Evolutionary conservation across 129 eudicot genomes (phyloP).

Genomic region (Cynara cardunculus): DNA sequence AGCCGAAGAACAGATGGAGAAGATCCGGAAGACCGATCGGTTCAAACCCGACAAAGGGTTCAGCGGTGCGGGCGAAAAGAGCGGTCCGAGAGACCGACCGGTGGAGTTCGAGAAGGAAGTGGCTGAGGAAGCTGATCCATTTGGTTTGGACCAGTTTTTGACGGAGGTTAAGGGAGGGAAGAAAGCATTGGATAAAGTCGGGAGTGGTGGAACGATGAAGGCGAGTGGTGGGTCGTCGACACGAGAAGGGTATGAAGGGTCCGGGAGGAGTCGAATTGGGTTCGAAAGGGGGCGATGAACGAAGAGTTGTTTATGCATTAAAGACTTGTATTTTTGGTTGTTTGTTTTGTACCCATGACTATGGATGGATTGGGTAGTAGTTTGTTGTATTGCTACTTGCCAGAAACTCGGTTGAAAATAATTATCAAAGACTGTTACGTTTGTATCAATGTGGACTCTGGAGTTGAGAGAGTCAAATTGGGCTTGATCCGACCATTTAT

Average conservation of each 20-base stretch:
- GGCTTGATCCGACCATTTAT: too few species aligned
- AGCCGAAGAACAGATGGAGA: slow-evolving; percentile 77
- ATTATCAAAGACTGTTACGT: too few species aligned
- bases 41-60: slow-evolving; percentile 84
- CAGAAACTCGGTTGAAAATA: too few species aligned
- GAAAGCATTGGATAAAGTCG: slow-evolving; percentile 70
- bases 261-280: slow-evolving; percentile 57
- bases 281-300: slow-evolving; percentile 54
- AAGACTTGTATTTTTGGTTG: neutral
- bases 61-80: slow-evolving; percentile 55
- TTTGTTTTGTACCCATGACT: neutral
- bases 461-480: too few species aligned
- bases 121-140: slow-evolving; percentile 79
- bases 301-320: neutral
- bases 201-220: slow-evolving; percentile 76
- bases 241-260: slow-evolving; percentile 64
- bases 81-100: slow-evolving; percentile 61
- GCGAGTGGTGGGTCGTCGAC: slow-evolving; percentile 72
- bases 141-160: slow-evolving; percentile 82
- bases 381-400: neutral
- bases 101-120: slow-evolving; percentile 70
- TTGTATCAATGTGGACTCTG: too few species aligned
- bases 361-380: neutral
- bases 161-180: slow-evolving; percentile 73
- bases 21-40: slow-evolving; percentile 72